Percentiles rank a stretch among this genome's conserved stretches.
Evolutionary conservation across 768 basidiomycete genomes (phyloP).

Genomic region (Boletus sp.): DNA sequence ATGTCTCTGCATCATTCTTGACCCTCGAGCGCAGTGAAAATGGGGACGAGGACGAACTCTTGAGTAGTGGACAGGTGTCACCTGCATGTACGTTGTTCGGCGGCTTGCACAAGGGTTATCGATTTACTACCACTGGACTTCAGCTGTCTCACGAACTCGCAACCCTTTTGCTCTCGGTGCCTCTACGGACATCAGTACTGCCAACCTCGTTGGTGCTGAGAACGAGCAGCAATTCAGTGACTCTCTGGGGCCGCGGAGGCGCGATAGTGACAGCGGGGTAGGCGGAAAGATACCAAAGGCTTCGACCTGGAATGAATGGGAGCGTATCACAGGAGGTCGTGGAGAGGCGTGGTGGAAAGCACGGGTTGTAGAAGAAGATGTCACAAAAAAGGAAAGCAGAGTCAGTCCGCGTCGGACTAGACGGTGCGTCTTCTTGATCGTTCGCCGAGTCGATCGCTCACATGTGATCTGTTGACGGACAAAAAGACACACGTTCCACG

Average conservation of each 20-base stretch:
- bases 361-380: conserved; percentile 13
- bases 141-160: conserved; percentile 26
- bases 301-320: conserved; percentile 49
- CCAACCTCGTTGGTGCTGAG: conserved; percentile 20
- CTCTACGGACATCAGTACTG: conserved; percentile 32
- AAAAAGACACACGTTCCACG: conserved; percentile 70
- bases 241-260: background rate
- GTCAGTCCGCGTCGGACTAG: conserved; percentile 25
- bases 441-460: background rate
- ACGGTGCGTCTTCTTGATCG: conserved; percentile 16
- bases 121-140: conserved; percentile 6
- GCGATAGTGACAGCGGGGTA: background rate
- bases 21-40: conserved; percentile 15
- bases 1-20: background rate
- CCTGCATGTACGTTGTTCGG: conserved; percentile 52
- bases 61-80: conserved; percentile 78
- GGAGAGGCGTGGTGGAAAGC: conserved; percentile 22
- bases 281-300: conserved; percentile 34
- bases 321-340: conserved; percentile 18
- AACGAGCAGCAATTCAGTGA: conserved; percentile 14
- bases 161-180: conserved; percentile 25
- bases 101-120: background rate
- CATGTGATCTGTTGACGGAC: background rate
- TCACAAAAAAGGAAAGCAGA: conserved; percentile 7
- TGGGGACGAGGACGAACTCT: conserved; percentile 61